Percentiles rank a stretch among this genome's conserved stretches.
These are phyloP conservation scores for Aethionema arabicum DNA, from an alignment of 345 rosid species.

Conservation along the genomic window DNA sequence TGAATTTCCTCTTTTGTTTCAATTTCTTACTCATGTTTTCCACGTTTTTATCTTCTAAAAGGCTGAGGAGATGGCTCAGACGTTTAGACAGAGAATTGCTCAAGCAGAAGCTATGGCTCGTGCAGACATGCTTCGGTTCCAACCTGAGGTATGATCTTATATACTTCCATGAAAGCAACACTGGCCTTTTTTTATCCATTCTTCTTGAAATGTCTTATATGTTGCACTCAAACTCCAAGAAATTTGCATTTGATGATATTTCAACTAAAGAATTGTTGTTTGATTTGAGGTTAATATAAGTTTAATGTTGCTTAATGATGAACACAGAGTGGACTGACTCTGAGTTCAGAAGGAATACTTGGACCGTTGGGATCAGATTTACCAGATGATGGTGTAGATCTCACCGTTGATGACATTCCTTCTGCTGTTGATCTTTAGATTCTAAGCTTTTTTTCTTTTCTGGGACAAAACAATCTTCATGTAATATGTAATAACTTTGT, in stretches of 20 bases:
- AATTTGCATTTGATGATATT: neutral
- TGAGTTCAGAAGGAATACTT: constrained; percentile 75
- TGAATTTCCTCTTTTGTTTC: neutral
- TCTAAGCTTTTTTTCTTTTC: neutral
- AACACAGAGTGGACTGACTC: constrained; percentile 84
- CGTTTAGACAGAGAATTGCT: constrained; percentile 96
- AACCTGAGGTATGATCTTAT: constrained; percentile 76
- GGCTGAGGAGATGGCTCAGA: constrained; percentile 99
- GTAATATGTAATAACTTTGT: too few relatives aligned
- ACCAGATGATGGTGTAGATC: constrained; percentile 80
- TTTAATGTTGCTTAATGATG: constrained; percentile 12
- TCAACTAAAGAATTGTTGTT: neutral
- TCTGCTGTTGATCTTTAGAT: constrained; percentile 37
- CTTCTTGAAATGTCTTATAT: neutral
- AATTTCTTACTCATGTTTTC: constrained; percentile 5
- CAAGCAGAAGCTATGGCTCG: constrained; percentile 99
- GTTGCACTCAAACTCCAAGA: constrained; percentile 1
- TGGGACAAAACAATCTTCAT: too few relatives aligned
- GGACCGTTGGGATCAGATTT: constrained; percentile 68
- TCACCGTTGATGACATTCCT: constrained; percentile 47
- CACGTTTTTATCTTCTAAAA: constrained; percentile 31
- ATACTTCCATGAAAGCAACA: neutral
- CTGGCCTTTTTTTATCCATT: neutral
- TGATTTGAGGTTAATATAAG: constrained; percentile 3
- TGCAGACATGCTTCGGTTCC: constrained; percentile 97